A percentile compares a stretch with the other conserved stretches of the same genome.
Evolutionary conservation across 1,284 basidiomycete genomes (phyloP).

Genomic region (Ustilago hordei): DNA sequence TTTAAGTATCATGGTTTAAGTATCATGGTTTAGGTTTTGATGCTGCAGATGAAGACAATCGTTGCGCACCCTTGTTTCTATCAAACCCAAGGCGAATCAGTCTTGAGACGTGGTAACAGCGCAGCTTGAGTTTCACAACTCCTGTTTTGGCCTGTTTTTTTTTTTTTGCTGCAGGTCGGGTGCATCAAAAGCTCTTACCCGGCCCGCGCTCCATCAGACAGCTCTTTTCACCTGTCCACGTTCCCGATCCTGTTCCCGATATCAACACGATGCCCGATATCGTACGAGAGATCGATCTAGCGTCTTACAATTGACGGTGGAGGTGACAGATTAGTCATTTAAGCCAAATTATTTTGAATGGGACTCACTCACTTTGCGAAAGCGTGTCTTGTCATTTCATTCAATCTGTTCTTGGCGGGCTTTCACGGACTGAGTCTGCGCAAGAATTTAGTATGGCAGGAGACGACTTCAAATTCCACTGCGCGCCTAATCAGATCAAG

Average conservation of each 20-base stretch:
- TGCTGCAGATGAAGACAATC: neutral
- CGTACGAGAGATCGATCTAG: neutral
- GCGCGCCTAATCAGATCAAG: conserved; percentile 7
- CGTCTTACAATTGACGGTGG: neutral
- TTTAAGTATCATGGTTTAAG: neutral
- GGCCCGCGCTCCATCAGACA: too few species aligned
- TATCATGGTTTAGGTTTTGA: neutral
- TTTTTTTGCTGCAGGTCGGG: too few species aligned
- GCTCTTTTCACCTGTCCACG: too few species aligned
- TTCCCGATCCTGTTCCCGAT: too few species aligned
- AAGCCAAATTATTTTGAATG: neutral
- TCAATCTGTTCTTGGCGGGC: neutral
- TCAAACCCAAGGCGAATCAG: neutral
- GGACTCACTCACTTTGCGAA: neutral
- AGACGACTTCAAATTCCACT: neutral
- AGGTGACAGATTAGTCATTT: neutral
- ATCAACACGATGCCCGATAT: neutral
- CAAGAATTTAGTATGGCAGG: neutral
- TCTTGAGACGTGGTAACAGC: too few species aligned
- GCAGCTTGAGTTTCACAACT: neutral
- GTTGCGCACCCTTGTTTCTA: neutral
- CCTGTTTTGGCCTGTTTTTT: too few species aligned
- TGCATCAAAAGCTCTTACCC: too few species aligned
- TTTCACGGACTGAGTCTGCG: neutral
- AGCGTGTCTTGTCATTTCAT: neutral